Evolutionary conservation across 768 basidiomycete genomes (phyloP).

Genomic region (Rhodotorula kratochvilovae): DNA sequence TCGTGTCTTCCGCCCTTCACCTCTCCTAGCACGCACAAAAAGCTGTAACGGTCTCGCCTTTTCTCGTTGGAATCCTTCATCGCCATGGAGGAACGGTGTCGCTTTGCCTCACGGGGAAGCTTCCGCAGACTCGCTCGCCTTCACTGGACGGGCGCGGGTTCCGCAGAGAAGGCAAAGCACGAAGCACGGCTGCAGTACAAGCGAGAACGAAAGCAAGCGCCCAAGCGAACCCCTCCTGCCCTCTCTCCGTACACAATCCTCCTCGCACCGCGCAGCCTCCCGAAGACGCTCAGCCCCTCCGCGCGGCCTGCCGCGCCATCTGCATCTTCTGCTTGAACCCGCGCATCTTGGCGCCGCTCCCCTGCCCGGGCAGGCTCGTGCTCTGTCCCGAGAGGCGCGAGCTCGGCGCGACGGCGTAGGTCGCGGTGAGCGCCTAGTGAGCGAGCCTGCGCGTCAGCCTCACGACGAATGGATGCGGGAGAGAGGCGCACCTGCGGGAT

Average conservation of each 20-base stretch:
- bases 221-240: neutral
- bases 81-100: neutral
- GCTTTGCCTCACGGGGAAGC: no score
- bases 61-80: neutral
- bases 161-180: no score
- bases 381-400: slow-evolving; percentile 1
- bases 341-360: slow-evolving; percentile 29
- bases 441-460: no score
- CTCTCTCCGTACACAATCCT: no score
- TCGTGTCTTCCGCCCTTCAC: neutral
- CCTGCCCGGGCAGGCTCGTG: slow-evolving; percentile 7
- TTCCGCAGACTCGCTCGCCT: no score
- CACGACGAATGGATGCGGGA: no score
- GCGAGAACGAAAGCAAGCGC: no score
- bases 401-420: slow-evolving; percentile 71
- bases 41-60: neutral
- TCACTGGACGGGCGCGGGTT: no score
- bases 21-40: neutral
- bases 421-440: slow-evolving; percentile 61
- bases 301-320: slow-evolving; percentile 16
- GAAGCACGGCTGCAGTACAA: no score
- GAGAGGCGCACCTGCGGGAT: slow-evolving; percentile 55
- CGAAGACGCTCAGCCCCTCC: slow-evolving; percentile 22
- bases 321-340: slow-evolving; percentile 37
- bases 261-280: no score